phyloP scores from a whole-genome alignment of 768 basidiomycete species.

The Xerocomellus dryophilus region DNA sequence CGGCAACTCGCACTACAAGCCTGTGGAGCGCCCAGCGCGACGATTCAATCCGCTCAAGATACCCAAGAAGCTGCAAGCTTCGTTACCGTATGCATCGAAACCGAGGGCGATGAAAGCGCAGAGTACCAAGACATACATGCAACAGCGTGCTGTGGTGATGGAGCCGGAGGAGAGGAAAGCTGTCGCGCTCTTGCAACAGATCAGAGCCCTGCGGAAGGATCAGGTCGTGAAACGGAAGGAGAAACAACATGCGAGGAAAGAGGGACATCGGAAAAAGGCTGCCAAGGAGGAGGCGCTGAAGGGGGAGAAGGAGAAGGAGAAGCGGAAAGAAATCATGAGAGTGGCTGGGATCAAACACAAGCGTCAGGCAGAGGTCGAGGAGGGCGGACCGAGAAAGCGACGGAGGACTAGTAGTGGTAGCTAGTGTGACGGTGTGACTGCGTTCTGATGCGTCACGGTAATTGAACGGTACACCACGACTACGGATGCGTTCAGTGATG shows the following conservation, averaged over 20 bases:
- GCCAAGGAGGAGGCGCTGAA: slow-evolving; percentile 65
- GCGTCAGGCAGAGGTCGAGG: slow-evolving; percentile 57
- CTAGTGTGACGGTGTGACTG: slow-evolving; percentile 17
- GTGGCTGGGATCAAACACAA: slow-evolving; percentile 68
- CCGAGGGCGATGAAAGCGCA: slow-evolving; percentile 80
- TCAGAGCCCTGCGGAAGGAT: slow-evolving; percentile 87
- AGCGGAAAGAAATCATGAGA: slow-evolving; percentile 74
- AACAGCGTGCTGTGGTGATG: slow-evolving; percentile 92
- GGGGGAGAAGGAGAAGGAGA: slow-evolving; percentile 69
- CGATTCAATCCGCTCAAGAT: slow-evolving; percentile 90
- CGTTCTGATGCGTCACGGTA: slow-evolving; percentile 23
- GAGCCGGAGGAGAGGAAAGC: slow-evolving; percentile 95
- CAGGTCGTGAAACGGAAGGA: slow-evolving; percentile 74
- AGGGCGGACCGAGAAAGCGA: slow-evolving; percentile 53
- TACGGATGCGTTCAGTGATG: slow-evolving; percentile 18
- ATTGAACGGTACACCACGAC: neutral
- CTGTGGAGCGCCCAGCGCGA: slow-evolving; percentile 71
- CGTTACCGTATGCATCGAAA: slow-evolving; percentile 90
- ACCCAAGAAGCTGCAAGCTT: slow-evolving; percentile 85
- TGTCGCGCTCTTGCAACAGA: slow-evolving; percentile 87
- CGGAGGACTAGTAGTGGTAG: slow-evolving; percentile 36
- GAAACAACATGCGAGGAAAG: slow-evolving; percentile 81
- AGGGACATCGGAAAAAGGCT: slow-evolving; percentile 64
- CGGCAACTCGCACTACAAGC: slow-evolving; percentile 86
- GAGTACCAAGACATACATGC: slow-evolving; percentile 76